Evolutionary conservation across 2,329 filamentous ascomycete genomes (phyloP).

Genomic region (Metarhizium rileyi): DNA sequence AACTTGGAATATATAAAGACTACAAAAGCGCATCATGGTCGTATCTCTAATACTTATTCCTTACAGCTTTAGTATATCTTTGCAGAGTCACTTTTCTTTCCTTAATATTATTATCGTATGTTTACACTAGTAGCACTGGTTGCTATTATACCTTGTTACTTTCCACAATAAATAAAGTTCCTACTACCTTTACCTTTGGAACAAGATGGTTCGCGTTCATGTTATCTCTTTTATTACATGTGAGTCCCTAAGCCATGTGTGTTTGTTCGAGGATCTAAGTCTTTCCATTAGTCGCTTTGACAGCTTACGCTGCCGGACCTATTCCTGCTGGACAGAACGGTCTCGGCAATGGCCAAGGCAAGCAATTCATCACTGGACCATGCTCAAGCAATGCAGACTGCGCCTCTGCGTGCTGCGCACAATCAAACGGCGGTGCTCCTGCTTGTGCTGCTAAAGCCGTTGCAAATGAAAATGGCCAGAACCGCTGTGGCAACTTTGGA

Average conservation of each 20-base stretch:
- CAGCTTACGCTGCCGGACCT: conserved; percentile 7
- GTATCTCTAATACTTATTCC: too few species aligned
- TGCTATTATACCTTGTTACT: too few species aligned
- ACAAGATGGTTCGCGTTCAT: conserved; percentile 18
- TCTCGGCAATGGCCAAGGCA: conserved; percentile 14
- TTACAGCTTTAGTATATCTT: too few species aligned
- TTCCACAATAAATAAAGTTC: too few species aligned
- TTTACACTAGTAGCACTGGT: too few species aligned
- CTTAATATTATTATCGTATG: too few species aligned
- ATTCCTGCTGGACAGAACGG: conserved; percentile 13
- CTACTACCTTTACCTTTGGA: too few species aligned
- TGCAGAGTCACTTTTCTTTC: too few species aligned
- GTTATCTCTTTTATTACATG: conserved; percentile 15
- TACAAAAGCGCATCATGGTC: too few species aligned
- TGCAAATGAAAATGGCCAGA: conserved; percentile 15
- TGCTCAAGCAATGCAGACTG: conserved; percentile 18
- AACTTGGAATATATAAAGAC: too few species aligned
- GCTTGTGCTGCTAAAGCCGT: conserved; percentile 17
- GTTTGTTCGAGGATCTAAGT: background rate
- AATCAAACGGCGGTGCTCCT: conserved; percentile 9
- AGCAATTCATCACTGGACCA: conserved; percentile 19
- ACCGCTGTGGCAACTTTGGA: conserved; percentile 20
- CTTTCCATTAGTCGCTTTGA: conserved; percentile 5
- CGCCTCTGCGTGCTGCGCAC: conserved; percentile 21
- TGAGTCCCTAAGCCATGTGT: conserved; percentile 10